A percentile compares a stretch with the other conserved stretches of the same genome.
phyloP scores from a whole-genome alignment of 768 basidiomycete genomes.

The Dioszegia crocea region DNA sequence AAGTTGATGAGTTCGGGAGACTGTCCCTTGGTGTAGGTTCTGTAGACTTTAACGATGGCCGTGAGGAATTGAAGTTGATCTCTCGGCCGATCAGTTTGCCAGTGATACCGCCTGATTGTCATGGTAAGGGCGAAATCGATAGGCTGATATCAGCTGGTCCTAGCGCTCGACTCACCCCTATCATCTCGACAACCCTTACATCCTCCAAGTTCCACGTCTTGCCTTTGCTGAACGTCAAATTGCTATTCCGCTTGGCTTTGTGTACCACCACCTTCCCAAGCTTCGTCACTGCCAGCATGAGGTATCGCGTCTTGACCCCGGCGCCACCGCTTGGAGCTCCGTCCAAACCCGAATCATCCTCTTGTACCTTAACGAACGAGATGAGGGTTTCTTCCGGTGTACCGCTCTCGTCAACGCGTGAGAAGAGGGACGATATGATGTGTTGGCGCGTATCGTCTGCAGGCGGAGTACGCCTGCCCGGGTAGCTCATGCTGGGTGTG shows the following conservation, averaged over 20 bases:
- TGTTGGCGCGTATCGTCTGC: constrained; percentile 42
- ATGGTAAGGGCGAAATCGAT: constrained; percentile 71
- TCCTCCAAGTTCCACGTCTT: constrained; percentile 91
- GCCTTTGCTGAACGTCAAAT: constrained; percentile 90
- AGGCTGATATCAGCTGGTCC: constrained; percentile 17
- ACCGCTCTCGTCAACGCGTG: constrained; percentile 63
- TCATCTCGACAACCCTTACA: constrained; percentile 71
- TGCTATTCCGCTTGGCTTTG: constrained; percentile 94
- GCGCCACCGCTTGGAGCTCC: constrained; percentile 52
- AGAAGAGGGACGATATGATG: constrained; percentile 81
- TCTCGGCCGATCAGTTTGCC: constrained; percentile 70
- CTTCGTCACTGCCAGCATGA: constrained; percentile 65
- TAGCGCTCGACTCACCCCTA: constrained; percentile 55
- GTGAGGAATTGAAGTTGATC: constrained; percentile 74
- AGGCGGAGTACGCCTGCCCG: neutral
- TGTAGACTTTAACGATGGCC: constrained; percentile 57
- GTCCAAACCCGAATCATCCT: constrained; percentile 66
- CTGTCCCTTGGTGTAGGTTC: constrained; percentile 44
- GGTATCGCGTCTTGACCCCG: constrained; percentile 74
- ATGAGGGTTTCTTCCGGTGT: constrained; percentile 73
- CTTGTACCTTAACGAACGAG: constrained; percentile 87
- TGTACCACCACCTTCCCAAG: constrained; percentile 59
- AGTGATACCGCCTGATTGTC: constrained; percentile 74
- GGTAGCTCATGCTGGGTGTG: constrained; percentile 10
- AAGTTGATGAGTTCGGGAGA: constrained; percentile 44